Base-by-base conservation (phyloP, 768 basidiomycete species). In the Dictyophora rubrovolvata region DNA sequence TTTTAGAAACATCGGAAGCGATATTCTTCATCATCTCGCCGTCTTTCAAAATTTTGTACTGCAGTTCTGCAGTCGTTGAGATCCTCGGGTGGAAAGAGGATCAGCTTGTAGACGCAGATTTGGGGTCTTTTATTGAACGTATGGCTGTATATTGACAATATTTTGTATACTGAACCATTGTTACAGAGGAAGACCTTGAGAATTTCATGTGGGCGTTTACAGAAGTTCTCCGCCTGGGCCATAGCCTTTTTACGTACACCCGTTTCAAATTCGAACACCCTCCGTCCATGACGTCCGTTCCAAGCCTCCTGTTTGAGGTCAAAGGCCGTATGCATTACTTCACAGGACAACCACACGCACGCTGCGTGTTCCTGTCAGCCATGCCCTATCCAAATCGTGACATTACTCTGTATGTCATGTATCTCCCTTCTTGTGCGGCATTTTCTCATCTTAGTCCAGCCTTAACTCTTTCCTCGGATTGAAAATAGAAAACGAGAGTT, bases 401-500 rank as follows among this genome's bases (percentile, higher is more conserved):
- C 64, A 77, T 76, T 18, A 81, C 84, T 37, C 82, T 84, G 87
- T 86, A 68, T 58, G 79, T 71, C 22, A 34, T 23, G 86, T 85
- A 68, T 58, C 79, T 71, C 22, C 33, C 33, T 28, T 53, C 22
- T 50, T 11, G 33, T 10, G 28, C 11, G 33, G n/a, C 50, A 0
- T 61, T 56, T 20, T 47, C 34, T 42, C n/a, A 22, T 34, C 3
- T 35, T 22, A 37, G 47, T 22, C 14, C 61, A 89, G 88, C 79
- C 71, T 88, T 33, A 81, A 85, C 62, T 82, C 83, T 0, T 81
- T 84, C 63, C 65, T 96, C 36, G 93, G 95, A 66, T 79, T 95
- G 53, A 93, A 92, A 70, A 75, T 86, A 58, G 91, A 94, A 72
- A 93, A 96, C 69, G 87, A 90, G 69, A 79, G 84, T 14, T 71